Conservation (phyloP, 2,329 filamentous ascomycete genomes). For the Periglandula ipomoeae region DNA sequence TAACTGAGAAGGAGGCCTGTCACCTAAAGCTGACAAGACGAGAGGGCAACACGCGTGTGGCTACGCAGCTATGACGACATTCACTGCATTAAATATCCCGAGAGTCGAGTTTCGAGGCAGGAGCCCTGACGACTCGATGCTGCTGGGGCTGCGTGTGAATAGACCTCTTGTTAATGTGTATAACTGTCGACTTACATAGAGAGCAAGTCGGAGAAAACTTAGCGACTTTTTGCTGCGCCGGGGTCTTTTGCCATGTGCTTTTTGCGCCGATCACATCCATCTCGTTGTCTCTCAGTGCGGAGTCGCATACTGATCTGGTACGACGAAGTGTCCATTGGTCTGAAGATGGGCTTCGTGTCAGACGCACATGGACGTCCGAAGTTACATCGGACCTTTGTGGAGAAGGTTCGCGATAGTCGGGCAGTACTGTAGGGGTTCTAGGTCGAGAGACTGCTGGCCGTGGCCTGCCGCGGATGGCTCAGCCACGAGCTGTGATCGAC, state of each 20-base stretch:
- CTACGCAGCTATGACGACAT: not conserved
- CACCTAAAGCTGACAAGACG: not conserved
- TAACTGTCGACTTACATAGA: too few relatives aligned
- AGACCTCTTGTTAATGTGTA: too few relatives aligned
- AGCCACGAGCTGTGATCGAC: too few relatives aligned
- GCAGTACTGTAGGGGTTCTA: too few relatives aligned
- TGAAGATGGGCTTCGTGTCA: not conserved
- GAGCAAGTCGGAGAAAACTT: not conserved
- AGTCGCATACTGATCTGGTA: not conserved
- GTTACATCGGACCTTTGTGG: constrained; percentile 4
- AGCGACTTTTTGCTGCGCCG: not conserved
- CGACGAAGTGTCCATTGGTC: not conserved
- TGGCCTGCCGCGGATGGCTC: too few relatives aligned
- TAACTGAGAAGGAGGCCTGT: not conserved
- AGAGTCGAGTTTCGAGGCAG: too few relatives aligned
- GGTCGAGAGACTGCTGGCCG: not conserved
- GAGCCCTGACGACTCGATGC: too few relatives aligned
- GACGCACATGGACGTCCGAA: not conserved
- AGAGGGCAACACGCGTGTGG: too few relatives aligned
- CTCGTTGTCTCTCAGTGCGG: not conserved
- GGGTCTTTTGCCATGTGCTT: constrained; percentile 2
- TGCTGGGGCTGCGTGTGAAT: too few relatives aligned
- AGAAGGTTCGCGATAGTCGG: not conserved
- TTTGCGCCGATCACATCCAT: not conserved
- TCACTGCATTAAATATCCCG: not conserved